A percentile compares a stretch with the other conserved stretches of the same genome.
These are phyloP conservation scores for Urochloa ruziziensis DNA, from an alignment of 176 grass and related monocot species.

Conservation along the genomic window DNA sequence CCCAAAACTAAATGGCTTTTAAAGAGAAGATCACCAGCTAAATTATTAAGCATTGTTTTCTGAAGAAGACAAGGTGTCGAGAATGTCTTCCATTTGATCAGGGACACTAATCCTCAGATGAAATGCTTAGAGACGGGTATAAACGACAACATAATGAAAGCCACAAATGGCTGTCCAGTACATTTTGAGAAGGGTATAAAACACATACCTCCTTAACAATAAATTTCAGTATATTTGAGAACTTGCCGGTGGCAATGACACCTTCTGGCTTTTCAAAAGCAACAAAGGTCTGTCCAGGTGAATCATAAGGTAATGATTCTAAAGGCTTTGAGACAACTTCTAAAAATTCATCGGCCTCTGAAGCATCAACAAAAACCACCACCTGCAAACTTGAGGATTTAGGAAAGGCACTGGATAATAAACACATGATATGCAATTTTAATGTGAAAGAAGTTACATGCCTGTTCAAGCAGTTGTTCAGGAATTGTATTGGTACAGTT, in stretches of 20 bases:
- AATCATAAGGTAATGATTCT: conserved; percentile 78
- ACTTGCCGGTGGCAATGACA: conserved; percentile 74
- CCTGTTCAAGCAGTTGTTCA: conserved; percentile 97
- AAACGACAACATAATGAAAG: not conserved
- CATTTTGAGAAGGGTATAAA: not conserved
- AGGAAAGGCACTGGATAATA: conserved; percentile 3
- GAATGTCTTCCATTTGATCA: not conserved
- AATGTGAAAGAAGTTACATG: conserved; percentile 22
- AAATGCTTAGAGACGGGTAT: conserved; percentile 1
- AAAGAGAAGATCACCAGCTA: not conserved
- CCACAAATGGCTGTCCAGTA: not conserved
- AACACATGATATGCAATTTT: not conserved
- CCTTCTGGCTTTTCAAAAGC: conserved; percentile 94
- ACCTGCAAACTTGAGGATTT: conserved; percentile 52
- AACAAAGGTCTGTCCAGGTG: conserved; percentile 89
- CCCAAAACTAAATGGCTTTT: not conserved
- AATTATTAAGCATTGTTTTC: not conserved
- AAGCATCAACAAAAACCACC: conserved; percentile 87
- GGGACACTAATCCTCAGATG: not conserved
- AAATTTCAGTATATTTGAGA: conserved; percentile 91
- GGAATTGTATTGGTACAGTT: conserved; percentile 98
- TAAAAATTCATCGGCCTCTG: conserved; percentile 90
- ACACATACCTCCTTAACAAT: conserved; percentile 91
- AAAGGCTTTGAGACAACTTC: conserved; percentile 75
- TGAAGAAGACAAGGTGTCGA: not conserved